Conservation (phyloP, 192 early-diverging fungal species). For the Entrophospora sp. region DNA sequence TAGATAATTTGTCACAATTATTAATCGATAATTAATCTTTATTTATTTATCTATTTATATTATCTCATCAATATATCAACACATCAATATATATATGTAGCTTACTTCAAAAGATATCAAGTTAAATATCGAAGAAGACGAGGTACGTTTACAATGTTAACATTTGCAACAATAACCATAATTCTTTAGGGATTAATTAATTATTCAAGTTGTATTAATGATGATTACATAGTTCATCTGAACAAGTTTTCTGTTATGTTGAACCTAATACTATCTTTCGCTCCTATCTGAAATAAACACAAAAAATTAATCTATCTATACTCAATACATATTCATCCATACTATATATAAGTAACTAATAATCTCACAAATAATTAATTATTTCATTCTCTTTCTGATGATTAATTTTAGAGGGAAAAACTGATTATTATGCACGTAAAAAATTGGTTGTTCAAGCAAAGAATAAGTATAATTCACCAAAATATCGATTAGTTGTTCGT, state of each 20-base stretch:
- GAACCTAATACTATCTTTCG: conserved; percentile 70
- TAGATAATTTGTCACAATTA: too few species aligned
- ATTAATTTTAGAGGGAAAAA: conserved; percentile 84
- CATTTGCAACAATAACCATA: neutral
- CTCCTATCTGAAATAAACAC: conserved; percentile 93
- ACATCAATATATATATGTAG: conserved; percentile 20
- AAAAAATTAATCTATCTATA: too few species aligned
- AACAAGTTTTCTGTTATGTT: conserved; percentile 47
- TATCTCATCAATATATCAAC: neutral
- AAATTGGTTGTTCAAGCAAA: conserved; percentile 97
- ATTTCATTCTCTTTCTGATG: neutral
- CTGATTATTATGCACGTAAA: conserved; percentile 99
- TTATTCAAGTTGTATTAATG: conserved; percentile 25
- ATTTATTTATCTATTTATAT: neutral
- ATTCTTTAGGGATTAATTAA: neutral
- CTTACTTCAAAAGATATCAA: conserved; percentile 99
- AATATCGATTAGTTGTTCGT: conserved; percentile 98
- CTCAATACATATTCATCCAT: neutral
- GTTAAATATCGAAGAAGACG: conserved; percentile 98
- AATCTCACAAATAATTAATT: neutral
- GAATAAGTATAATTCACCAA: conserved; percentile 99
- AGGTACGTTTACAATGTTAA: conserved; percentile 54
- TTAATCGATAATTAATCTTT: neutral
- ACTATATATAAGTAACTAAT: neutral
- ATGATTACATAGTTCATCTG: conserved; percentile 83